Evolutionary conservation across 2,329 filamentous ascomycete species (phyloP).

Genomic region (Graphilbum ipis-grandicollis): DNA sequence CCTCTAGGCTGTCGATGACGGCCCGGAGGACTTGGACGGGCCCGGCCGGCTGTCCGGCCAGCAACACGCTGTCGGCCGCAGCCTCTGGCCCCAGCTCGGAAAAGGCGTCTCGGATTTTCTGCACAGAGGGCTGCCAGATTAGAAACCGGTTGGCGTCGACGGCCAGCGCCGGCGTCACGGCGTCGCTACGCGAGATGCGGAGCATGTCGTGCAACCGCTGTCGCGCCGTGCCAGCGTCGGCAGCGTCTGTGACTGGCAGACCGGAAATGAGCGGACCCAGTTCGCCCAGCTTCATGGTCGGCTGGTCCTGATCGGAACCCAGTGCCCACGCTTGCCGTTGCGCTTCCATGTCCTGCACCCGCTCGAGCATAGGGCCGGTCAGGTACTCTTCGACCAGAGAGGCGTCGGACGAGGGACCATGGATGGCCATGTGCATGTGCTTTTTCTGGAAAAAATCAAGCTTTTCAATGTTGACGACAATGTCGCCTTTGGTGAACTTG

Average conservation of each 20-base stretch:
- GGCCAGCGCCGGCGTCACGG: constrained; percentile 1
- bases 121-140: constrained; percentile 11
- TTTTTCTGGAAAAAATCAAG: constrained; percentile 55
- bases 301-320: background rate
- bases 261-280: no score
- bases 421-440: constrained; percentile 11
- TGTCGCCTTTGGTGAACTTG: constrained; percentile 83
- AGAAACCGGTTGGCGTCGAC: constrained; percentile 11
- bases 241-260: background rate
- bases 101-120: constrained; percentile 3
- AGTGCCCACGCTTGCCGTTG: background rate
- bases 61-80: background rate
- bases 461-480: constrained; percentile 66
- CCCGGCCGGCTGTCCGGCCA: no score
- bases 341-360: constrained; percentile 6
- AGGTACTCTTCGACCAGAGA: constrained; percentile 7
- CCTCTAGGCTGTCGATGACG: no score
- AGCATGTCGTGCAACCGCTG: constrained; percentile 6
- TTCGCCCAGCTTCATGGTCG: background rate
- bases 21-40: no score
- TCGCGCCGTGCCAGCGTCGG: background rate
- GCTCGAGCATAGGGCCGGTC: constrained; percentile 9
- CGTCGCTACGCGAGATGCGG: constrained; percentile 7
- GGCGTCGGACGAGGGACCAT: constrained; percentile 4
- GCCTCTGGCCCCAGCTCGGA: background rate